Evolutionary conservation across 108 stramenopile genomes (phyloP).

Genomic region (Skeletonema potamos): DNA sequence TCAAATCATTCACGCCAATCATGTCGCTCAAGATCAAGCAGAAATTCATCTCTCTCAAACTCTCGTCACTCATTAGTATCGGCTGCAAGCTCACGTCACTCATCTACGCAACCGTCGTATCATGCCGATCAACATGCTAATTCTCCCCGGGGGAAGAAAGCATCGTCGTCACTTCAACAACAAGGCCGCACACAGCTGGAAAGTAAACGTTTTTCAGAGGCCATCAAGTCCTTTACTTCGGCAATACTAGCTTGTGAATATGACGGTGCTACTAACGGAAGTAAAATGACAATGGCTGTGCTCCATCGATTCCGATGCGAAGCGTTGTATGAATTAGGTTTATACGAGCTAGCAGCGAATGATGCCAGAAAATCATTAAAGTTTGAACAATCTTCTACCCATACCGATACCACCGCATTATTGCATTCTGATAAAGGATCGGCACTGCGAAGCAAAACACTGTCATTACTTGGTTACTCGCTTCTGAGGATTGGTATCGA

Average conservation of each 20-base stretch:
- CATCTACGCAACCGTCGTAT: background rate
- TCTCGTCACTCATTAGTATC: background rate
- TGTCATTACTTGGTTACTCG: conserved; percentile 23
- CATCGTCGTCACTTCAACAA: background rate
- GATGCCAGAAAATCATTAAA: conserved; percentile 61
- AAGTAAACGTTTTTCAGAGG: background rate
- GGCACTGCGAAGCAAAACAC: conserved; percentile 5
- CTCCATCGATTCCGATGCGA: conserved; percentile 64
- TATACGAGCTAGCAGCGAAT: conserved; percentile 49
- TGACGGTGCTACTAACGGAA: background rate
- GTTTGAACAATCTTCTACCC: conserved; percentile 20
- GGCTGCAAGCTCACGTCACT: background rate
- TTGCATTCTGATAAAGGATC: conserved; percentile 6
- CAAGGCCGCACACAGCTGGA: background rate
- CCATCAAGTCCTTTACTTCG: background rate
- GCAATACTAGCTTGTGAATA: background rate
- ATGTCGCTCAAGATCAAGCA: background rate
- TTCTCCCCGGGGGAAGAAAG: background rate
- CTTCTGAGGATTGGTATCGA: conserved; percentile 18
- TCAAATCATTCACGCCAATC: background rate
- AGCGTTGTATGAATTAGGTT: conserved; percentile 61
- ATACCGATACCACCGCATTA: too few relatives aligned
- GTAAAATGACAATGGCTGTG: background rate
- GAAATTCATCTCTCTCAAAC: background rate
- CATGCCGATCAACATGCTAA: background rate